Conservation (phyloP, 2,329 filamentous ascomycete genomes). For the Diaporthe capsici region DNA sequence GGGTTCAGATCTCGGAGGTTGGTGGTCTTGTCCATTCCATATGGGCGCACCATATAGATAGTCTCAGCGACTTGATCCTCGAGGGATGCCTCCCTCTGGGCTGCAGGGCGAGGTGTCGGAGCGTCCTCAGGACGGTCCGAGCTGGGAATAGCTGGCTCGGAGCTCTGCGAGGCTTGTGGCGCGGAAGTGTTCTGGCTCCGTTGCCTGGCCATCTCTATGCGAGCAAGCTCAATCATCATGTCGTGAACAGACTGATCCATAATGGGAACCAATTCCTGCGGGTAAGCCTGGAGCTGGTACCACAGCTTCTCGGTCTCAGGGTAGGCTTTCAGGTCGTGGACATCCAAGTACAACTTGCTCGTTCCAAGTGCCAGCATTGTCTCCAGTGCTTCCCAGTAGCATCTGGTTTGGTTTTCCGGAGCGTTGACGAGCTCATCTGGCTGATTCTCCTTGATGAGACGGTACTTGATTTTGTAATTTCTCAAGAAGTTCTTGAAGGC, state of each 20-base stretch:
- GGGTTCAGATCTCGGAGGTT: slow-evolving; percentile 97
- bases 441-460: slow-evolving; percentile 90
- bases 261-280: slow-evolving; percentile 94
- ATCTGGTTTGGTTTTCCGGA: slow-evolving; percentile 81
- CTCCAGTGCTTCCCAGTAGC: slow-evolving; percentile 88
- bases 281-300: slow-evolving; percentile 95
- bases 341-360: slow-evolving; percentile 87
- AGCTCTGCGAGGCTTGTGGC: slow-evolving; percentile 70
- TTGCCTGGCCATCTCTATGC: slow-evolving; percentile 81
- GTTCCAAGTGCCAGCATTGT: slow-evolving; percentile 92
- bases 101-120: slow-evolving; percentile 59
- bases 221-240: slow-evolving; percentile 89
- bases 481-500: slow-evolving; percentile 92
- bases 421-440: slow-evolving; percentile 79
- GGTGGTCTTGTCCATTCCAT: slow-evolving; percentile 86
- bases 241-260: slow-evolving; percentile 98
- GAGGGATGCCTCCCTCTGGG: slow-evolving; percentile 69
- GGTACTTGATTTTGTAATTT: slow-evolving; percentile 94
- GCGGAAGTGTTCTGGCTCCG: slow-evolving; percentile 73
- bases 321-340: slow-evolving; percentile 91
- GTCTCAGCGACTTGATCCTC: slow-evolving; percentile 86
- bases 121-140: slow-evolving; percentile 77
- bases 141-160: slow-evolving; percentile 82
- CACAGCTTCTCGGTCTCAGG: slow-evolving; percentile 93
- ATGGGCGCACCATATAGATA: slow-evolving; percentile 89